These are phyloP conservation scores for Lecanoromycetidae sp. DNA, from an alignment of 2,329 filamentous ascomycete species.

Conservation along the genomic window DNA sequence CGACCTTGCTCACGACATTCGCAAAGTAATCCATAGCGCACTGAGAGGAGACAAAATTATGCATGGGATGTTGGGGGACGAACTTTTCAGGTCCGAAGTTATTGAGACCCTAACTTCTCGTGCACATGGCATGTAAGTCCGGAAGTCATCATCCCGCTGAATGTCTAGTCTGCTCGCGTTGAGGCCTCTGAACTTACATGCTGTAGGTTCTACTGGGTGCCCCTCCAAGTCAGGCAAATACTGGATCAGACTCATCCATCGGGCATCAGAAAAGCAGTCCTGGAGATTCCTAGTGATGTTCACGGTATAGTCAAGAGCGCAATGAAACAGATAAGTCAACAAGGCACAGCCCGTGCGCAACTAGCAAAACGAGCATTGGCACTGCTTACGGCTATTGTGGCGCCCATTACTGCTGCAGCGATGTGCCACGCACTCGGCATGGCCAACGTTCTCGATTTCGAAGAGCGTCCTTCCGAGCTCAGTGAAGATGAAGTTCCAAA, in stretches of 20 bases:
- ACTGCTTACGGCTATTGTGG: background rate
- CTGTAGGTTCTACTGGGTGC: background rate
- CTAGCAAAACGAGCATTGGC: background rate
- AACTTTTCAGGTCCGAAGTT: background rate
- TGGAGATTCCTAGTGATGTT: background rate
- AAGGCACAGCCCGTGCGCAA: background rate
- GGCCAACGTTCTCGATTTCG: background rate
- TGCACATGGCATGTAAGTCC: slow-evolving; percentile 4
- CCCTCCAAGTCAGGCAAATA: background rate
- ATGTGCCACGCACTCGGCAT: slow-evolving; percentile 1
- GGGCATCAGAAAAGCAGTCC: background rate
- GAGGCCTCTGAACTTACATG: background rate
- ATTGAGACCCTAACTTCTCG: background rate
- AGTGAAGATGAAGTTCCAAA: background rate
- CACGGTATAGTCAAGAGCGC: background rate
- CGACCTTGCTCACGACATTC: background rate
- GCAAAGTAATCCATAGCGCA: background rate
- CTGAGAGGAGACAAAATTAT: background rate
- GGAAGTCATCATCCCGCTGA: background rate
- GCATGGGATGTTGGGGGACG: background rate
- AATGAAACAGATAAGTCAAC: background rate
- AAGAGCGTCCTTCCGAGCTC: background rate
- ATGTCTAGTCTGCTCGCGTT: too few relatives aligned
- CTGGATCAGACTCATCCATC: background rate
- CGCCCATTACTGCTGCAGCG: background rate